Evolutionary conservation across 2,329 filamentous ascomycete species (phyloP), one percentile per base, ranked within the genome.

Genomic region (Sarocladiaceae sp.): DNA sequence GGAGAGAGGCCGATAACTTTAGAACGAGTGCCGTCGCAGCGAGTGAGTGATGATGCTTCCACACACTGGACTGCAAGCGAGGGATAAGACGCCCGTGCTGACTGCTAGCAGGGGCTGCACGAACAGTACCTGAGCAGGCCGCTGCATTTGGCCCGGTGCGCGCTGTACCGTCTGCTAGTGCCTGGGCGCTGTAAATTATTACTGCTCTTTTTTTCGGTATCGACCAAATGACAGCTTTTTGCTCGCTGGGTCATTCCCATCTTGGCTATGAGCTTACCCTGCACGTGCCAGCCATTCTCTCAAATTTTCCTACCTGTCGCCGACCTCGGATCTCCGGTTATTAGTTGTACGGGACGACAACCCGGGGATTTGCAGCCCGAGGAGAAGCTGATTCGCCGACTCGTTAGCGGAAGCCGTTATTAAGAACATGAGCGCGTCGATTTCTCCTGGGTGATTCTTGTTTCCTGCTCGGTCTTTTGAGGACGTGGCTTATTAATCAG

Each of bases 261-360:
- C 28, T 26, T 44, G 40, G 40, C 13, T 12, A 15, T 23, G 4
- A 17, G 11, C 37, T 15, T 40, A 40, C 37, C 37, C 37, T 40
- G 37, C 37, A 40, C 20, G 3, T 40, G 4, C 10, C 8, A 22
- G 37, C 15, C 20, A 12, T 4, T 11, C 40, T 25, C 40, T 20
- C 3, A 26, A 46, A 26, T 11, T 46, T 46, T 26, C 40, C 25
- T 15, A 25, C 22, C 12, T 15, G n/a, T 48, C 44, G 44, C 44
- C 44, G 44, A 48, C 44, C 44, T 48, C 44, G 44, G 44, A 48
- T 48, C 44, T 48, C 44, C 44, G 44, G 25, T 20, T 33, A 12
- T 3, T 20, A n/a, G n/a, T n/a, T n/a, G n/a, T n/a, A n/a, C n/a
- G n/a, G n/a, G n/a, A n/a, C n/a, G n/a, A n/a, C n/a, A n/a, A n/a